Conservation (phyloP, 805 yeast genomes). For the Peterozyma toletana region DNA sequence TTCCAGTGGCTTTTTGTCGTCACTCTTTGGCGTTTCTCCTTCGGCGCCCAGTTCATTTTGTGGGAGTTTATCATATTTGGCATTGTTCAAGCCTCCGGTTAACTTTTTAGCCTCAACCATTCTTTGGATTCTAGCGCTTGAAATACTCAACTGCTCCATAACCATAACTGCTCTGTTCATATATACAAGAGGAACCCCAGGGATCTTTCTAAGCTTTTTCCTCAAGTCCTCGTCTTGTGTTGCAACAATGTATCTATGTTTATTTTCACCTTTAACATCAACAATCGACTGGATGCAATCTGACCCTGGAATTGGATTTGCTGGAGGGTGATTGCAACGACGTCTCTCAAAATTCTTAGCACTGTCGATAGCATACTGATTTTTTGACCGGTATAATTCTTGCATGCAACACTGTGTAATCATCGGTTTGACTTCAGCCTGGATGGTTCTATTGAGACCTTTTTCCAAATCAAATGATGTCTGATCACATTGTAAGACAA, state of each 20-base stretch:
- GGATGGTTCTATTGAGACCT: slow-evolving; percentile 75
- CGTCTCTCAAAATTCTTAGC: slow-evolving; percentile 88
- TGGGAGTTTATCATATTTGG: slow-evolving; percentile 38
- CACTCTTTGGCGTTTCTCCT: slow-evolving; percentile 14
- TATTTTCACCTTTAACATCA: slow-evolving; percentile 66
- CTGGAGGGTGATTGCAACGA: slow-evolving; percentile 78
- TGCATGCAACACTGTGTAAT: slow-evolving; percentile 95
- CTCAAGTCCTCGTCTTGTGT: slow-evolving; percentile 72
- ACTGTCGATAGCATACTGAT: slow-evolving; percentile 69
- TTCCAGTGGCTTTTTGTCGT: slow-evolving; percentile 11
- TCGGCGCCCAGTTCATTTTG: slow-evolving; percentile 13
- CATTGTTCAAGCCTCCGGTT: slow-evolving; percentile 71
- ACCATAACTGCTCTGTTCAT: slow-evolving; percentile 91
- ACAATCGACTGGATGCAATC: slow-evolving; percentile 76
- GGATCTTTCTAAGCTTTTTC: slow-evolving; percentile 59
- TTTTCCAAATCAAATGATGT: slow-evolving; percentile 74
- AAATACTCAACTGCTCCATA: slow-evolving; percentile 85
- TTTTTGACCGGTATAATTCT: slow-evolving; percentile 62
- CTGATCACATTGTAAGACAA: slow-evolving; percentile 57
- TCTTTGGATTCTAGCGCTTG: slow-evolving; percentile 45
- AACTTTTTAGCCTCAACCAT: slow-evolving; percentile 61
- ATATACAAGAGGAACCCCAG: slow-evolving; percentile 87
- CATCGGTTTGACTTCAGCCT: slow-evolving; percentile 82
- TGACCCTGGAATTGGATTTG: slow-evolving; percentile 51
- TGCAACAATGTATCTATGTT: slow-evolving; percentile 87